Evolutionary conservation across 2,329 filamentous ascomycete species (phyloP), one percentile per base, ranked within the genome.

Genomic region (Achaetomium macrosporum): DNA sequence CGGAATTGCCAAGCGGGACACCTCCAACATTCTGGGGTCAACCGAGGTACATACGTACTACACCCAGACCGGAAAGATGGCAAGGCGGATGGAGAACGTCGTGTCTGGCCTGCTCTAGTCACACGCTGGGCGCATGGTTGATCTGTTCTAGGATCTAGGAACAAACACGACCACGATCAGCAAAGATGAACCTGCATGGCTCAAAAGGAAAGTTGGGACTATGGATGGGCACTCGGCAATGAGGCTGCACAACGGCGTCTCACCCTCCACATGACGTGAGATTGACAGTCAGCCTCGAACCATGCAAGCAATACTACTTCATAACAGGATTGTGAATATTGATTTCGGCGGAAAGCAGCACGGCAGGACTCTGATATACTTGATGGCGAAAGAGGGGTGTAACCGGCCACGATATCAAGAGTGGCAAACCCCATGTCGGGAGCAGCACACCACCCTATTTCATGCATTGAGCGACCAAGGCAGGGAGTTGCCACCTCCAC

Each of bases 201-300:
- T 25, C 25, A 25, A 25, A 25, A 4, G 25, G 7, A 7, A 7
- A 25, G 4, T 25, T 25, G 25, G 25, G 25, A 25, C 25, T 25
- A 25, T 25, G 25, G 25, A 25, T 25, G 7, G 25, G 7, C n/a
- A 25, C 4, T 33, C 13, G 9, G 29, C 17, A 46, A 42, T 42
- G 42, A 46, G 42, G 49, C 49, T 51, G 49, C 35, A 30, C 19
- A 33, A 33, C 16, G 11, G 37, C 1, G 37, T 30, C 3, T 33
- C 12, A 8, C 36, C 35, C 13, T n/a, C 20, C 16, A 35, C 12
- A 16, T 25, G 16, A 15, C 50, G 30, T n/a, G 42, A 35, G 43
- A 51, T 47, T 43, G 37, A 42, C 50, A 47, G 50, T n/a, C 36
- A 51, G 50, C 50, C 50, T 46, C 43, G 25, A 29, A 33, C 20